Evolutionary conservation across 768 basidiomycete genomes (phyloP).

Genomic region (Piloderma croceum): DNA sequence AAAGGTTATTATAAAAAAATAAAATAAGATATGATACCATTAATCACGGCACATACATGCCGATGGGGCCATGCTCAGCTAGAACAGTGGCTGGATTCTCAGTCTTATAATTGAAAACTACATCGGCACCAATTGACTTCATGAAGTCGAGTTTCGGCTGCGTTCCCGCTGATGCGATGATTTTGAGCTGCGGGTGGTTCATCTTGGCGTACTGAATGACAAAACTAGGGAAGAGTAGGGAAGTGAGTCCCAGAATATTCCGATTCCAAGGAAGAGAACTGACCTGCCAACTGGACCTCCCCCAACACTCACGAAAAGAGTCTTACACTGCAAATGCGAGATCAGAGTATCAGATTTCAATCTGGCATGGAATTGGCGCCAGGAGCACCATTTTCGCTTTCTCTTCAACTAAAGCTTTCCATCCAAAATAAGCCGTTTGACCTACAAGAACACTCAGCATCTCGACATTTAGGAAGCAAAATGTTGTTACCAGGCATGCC

Average conservation of each 20-base stretch:
- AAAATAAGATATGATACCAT: neutral
- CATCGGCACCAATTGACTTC: constrained; percentile 40
- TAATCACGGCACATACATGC: constrained; percentile 29
- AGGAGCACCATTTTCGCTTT: neutral
- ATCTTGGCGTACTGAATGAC: neutral
- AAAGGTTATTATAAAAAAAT: neutral
- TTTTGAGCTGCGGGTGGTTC: constrained; percentile 22
- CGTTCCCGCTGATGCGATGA: constrained; percentile 47
- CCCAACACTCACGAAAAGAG: neutral
- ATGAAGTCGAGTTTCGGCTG: constrained; percentile 47
- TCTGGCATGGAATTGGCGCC: too few species aligned
- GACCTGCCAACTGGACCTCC: neutral
- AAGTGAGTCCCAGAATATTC: too few species aligned
- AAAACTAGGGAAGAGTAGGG: neutral
- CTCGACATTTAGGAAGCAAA: neutral
- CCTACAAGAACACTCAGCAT: constrained; percentile 12
- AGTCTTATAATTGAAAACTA: constrained; percentile 53
- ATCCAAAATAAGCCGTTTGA: constrained; percentile 24
- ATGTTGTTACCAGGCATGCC: constrained; percentile 20
- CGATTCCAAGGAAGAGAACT: neutral
- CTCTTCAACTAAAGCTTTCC: constrained; percentile 13
- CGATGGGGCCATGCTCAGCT: constrained; percentile 39
- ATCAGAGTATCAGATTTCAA: too few species aligned
- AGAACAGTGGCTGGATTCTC: constrained; percentile 35
- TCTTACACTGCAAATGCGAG: neutral